Evolutionary conservation across 1,284 basidiomycete species (phyloP).

Genomic region (Kalmanozyma brasiliensis): DNA sequence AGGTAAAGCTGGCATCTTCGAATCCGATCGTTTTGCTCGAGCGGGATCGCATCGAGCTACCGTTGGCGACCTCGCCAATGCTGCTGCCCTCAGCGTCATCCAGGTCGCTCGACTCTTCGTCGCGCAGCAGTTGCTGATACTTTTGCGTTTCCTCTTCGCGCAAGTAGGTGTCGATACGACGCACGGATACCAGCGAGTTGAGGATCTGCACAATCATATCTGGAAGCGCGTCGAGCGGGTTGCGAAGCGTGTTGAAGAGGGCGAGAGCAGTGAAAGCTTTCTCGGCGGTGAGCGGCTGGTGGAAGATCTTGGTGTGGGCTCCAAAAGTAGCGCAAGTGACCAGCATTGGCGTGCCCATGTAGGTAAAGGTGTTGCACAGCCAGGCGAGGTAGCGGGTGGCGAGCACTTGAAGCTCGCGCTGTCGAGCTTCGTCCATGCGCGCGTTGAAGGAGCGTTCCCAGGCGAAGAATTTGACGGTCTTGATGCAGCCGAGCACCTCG

Average conservation of each 20-base stretch:
- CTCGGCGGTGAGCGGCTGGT: constrained; percentile 70
- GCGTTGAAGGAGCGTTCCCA: constrained; percentile 69
- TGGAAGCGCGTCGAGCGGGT: constrained; percentile 59
- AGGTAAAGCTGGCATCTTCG: constrained; percentile 70
- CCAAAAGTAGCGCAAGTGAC: constrained; percentile 78
- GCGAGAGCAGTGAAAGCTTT: constrained; percentile 72
- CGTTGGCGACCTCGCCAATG: constrained; percentile 2
- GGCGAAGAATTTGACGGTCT: constrained; percentile 76
- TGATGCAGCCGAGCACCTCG: constrained; percentile 72
- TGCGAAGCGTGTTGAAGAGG: constrained; percentile 69
- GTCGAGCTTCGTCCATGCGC: constrained; percentile 70
- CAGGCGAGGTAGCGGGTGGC: constrained; percentile 69
- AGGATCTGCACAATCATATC: constrained; percentile 71
- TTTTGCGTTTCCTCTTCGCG: constrained; percentile 73
- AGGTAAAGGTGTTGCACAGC: constrained; percentile 68
- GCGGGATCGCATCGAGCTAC: constrained; percentile 2
- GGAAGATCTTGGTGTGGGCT: constrained; percentile 72
- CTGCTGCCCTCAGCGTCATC: constrained; percentile 55
- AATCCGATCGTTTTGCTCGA: constrained; percentile 70
- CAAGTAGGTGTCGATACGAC: constrained; percentile 70
- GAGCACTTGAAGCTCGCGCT: constrained; percentile 70
- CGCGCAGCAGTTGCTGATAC: constrained; percentile 70
- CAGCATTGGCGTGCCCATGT: constrained; percentile 73
- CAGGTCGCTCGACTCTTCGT: constrained; percentile 58
- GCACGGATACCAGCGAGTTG: constrained; percentile 64